Base-by-base conservation (phyloP, 345 rosid genomes). In the Populus ilicifolia region DNA sequence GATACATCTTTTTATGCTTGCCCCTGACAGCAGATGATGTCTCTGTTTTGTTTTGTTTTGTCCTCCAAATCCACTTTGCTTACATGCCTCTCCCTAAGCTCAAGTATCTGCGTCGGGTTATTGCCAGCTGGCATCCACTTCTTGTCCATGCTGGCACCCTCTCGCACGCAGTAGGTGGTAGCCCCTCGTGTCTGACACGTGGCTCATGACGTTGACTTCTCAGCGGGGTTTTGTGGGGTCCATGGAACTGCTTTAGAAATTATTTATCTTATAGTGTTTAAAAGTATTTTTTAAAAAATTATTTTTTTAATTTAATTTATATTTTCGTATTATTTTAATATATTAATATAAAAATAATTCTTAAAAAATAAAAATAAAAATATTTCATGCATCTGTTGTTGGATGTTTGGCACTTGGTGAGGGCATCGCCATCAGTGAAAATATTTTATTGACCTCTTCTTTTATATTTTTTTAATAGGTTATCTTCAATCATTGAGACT, bases 61-160 rank as follows among this genome's bases (percentile, higher is more conserved):
- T 20, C 65, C 41, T 41, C 29, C 10, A 6, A 6, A 8, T 25
- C 44, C 13, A 2, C 44, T 2, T 41, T 10, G 44, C 44, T 9
- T 9, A 2, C 44, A 11, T 0, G 23, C 20, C n/a, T 20, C 10
- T 54, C 13, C 17, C 2, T 2, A 0, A 0, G 12, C 17, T 8
- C 71, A 50, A 75, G 23, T 21, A 69, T 69, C 43, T 27, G 8
- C 38, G 50, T 39, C 0, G 18, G 0, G 0, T 66, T 3, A 9
- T 59, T 59, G 20, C 65, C 76, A 78, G 72, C 59, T 78, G 72
- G 41, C 71, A 5, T 39, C 29, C 76, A 71, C 35, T 72, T 1
- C 6, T 21, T 13, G 7, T 72, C 76, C 80, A 72, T 50, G 80
- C 50, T 50, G 76, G 76, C 72, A 50, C 2, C 2, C 2, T 35